A percentile compares a stretch with the other conserved stretches of the same genome.
Evolutionary conservation across 139 green algal genomes (phyloP).

Genomic region (Chlamydomonas incerta): DNA sequence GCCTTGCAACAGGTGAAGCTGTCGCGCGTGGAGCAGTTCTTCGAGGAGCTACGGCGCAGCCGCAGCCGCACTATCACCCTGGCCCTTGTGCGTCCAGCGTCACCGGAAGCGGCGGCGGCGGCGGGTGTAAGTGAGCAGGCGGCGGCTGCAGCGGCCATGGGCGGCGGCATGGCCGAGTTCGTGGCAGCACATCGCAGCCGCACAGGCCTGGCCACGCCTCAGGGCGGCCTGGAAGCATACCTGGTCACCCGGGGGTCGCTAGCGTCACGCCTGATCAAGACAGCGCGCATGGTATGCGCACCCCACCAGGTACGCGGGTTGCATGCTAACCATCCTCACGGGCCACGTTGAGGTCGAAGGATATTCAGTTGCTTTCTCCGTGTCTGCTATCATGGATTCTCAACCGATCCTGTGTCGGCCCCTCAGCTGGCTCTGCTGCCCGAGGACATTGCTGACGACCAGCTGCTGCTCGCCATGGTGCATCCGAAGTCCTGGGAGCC

Average conservation of each 20-base stretch:
- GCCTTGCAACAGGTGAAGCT: constrained; percentile 44
- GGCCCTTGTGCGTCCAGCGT: constrained; percentile 34
- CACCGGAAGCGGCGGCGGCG: background rate
- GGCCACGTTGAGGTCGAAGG: no score
- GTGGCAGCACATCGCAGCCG: constrained; percentile 10
- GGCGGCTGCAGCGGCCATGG: background rate
- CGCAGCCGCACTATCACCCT: constrained; percentile 67
- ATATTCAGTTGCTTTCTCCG: no score
- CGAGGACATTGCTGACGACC: constrained; percentile 27
- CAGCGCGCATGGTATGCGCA: constrained; percentile 39
- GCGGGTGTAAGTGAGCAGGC: background rate
- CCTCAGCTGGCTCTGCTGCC: constrained; percentile 48
- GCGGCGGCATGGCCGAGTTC: constrained; percentile 17
- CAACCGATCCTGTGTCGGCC: no score
- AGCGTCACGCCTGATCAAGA: constrained; percentile 59
- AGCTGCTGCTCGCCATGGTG: constrained; percentile 67
- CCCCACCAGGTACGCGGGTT: constrained; percentile 24
- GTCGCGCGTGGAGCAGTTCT: constrained; percentile 68
- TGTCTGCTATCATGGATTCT: no score
- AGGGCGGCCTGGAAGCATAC: constrained; percentile 58
- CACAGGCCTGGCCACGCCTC: constrained; percentile 50
- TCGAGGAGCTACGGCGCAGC: constrained; percentile 67
- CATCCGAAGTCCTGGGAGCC: constrained; percentile 50
- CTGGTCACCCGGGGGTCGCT: constrained; percentile 51
- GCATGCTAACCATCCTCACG: no score